These are phyloP conservation scores for Vigna hirtella DNA, from an alignment of 306 rosid genomes.

Conservation along the genomic window DNA sequence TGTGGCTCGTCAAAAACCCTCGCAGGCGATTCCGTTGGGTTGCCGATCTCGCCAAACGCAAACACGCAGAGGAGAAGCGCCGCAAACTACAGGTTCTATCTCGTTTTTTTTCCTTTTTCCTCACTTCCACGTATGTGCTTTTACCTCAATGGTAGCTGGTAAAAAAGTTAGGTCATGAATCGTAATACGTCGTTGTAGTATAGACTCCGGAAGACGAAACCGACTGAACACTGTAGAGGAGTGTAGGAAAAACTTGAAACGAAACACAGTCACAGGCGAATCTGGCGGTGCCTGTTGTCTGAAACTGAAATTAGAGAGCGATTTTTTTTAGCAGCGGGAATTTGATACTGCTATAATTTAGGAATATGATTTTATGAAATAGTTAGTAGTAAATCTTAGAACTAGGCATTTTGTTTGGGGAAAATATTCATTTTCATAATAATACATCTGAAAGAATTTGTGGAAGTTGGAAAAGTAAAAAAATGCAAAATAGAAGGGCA, in stretches of 20 bases:
- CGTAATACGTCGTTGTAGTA: neutral
- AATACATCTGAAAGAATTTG: no score
- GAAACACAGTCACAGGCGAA: neutral
- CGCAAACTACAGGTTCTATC: constrained; percentile 59
- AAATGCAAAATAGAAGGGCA: no score
- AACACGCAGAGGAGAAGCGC: constrained; percentile 47
- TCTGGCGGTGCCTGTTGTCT: neutral
- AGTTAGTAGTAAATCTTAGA: no score
- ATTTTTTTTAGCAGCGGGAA: neutral
- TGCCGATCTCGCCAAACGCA: constrained; percentile 77
- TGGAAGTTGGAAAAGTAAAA: no score
- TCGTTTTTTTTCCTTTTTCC: neutral
- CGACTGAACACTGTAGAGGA: neutral
- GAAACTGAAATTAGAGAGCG: neutral
- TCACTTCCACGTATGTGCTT: neutral
- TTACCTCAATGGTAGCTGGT: neutral
- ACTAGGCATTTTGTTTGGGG: no score
- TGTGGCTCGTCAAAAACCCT: constrained; percentile 64
- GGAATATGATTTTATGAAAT: no score
- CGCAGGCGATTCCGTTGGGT: constrained; percentile 74
- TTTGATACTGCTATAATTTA: neutral
- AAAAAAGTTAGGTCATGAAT: neutral
- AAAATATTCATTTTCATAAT: no score
- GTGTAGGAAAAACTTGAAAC: neutral
- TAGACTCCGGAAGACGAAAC: neutral